Conservation (phyloP, 305 asterid species). For the Rubia peregrina region DNA sequence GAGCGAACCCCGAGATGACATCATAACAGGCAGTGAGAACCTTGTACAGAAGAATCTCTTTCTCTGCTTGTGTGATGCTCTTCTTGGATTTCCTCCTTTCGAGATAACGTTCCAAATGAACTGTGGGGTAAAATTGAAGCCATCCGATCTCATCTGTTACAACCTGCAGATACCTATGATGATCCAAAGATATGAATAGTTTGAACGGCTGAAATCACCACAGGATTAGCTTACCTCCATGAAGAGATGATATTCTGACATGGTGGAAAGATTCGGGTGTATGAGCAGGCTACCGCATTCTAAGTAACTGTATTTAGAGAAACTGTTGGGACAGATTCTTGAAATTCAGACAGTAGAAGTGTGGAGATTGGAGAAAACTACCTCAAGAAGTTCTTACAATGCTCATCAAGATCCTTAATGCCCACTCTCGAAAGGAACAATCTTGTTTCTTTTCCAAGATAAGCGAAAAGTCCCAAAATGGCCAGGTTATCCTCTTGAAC, state of each 20-base stretch:
- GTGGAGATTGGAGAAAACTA: constrained; percentile 17
- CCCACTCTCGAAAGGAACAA: constrained; percentile 51
- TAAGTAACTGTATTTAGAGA: constrained; percentile 47
- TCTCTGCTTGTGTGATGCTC: constrained; percentile 61
- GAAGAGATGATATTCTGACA: constrained; percentile 63
- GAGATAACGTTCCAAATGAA: constrained; percentile 27
- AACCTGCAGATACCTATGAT: constrained; percentile 34
- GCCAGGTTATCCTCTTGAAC: constrained; percentile 54
- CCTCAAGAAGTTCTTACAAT: constrained; percentile 57
- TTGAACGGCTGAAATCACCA: neutral
- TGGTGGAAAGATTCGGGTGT: constrained; percentile 57
- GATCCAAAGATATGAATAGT: neutral
- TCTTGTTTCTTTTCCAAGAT: constrained; percentile 75
- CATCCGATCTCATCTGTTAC: constrained; percentile 67
- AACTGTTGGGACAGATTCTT: constrained; percentile 9
- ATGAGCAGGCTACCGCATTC: constrained; percentile 66
- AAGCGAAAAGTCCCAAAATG: constrained; percentile 60
- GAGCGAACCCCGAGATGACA: constrained; percentile 69
- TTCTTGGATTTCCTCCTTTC: constrained; percentile 50
- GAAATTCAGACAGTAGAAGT: neutral
- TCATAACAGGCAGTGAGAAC: constrained; percentile 68
- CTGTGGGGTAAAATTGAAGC: constrained; percentile 66
- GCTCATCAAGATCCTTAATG: constrained; percentile 58
- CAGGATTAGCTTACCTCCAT: constrained; percentile 53
- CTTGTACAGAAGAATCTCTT: constrained; percentile 49